These are phyloP conservation scores for Helianthus tuberosus DNA, from an alignment of 129 eudicot species.

Conservation along the genomic window DNA sequence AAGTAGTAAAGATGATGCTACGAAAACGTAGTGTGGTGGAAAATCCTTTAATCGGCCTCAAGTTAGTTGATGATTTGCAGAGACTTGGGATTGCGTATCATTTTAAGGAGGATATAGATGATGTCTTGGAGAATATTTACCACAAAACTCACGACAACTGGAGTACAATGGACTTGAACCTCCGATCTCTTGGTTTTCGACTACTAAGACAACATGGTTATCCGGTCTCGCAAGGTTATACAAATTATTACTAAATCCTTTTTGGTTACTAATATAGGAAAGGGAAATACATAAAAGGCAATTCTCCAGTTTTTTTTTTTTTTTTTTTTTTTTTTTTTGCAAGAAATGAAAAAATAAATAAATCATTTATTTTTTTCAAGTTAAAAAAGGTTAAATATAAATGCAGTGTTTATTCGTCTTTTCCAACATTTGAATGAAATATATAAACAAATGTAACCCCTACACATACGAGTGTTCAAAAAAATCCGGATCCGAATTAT, in stretches of 20 bases:
- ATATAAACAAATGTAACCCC: too few relatives aligned
- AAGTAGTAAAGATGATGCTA: conserved; percentile 8
- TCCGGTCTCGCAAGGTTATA: conserved; percentile 31
- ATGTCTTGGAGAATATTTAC: conserved; percentile 25
- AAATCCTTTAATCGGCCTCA: conserved; percentile 1
- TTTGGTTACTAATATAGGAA: neutral
- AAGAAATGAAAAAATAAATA: too few relatives aligned
- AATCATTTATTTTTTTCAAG: too few relatives aligned
- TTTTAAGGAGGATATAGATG: conserved; percentile 31
- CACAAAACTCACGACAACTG: neutral
- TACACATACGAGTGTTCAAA: too few relatives aligned
- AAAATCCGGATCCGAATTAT: too few relatives aligned
- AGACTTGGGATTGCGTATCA: conserved; percentile 42
- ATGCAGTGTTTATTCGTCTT: too few relatives aligned
- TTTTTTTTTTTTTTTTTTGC: too few relatives aligned
- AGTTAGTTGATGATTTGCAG: conserved; percentile 34
- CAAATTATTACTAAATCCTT: neutral
- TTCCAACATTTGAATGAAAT: too few relatives aligned
- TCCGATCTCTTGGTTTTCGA: conserved; percentile 36
- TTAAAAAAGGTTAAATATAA: too few relatives aligned
- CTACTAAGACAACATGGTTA: conserved; percentile 34
- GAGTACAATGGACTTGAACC: conserved; percentile 19
- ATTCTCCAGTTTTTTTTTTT: too few relatives aligned
- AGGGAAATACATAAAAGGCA: too few relatives aligned
- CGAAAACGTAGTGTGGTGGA: neutral